These are phyloP conservation scores for Geosmithia morbida DNA, from an alignment of 2,329 filamentous ascomycete genomes.

Conservation along the genomic window DNA sequence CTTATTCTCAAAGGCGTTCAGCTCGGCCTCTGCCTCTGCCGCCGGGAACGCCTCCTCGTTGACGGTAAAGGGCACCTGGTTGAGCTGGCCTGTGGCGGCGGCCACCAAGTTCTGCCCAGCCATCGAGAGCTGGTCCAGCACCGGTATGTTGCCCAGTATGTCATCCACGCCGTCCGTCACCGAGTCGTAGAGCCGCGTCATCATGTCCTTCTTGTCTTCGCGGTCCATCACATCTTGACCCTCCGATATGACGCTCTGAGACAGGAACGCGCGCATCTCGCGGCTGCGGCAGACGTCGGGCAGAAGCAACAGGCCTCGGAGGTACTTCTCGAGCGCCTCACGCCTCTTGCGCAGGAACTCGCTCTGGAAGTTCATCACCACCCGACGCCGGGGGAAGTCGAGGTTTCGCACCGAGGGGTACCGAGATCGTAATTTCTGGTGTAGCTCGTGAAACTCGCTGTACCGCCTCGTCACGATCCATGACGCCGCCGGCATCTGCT, in stretches of 20 bases:
- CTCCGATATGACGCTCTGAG: slow-evolving; percentile 64
- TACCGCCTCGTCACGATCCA: slow-evolving; percentile 91
- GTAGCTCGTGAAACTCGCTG: slow-evolving; percentile 91
- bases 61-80: slow-evolving; percentile 33
- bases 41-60: slow-evolving; percentile 22
- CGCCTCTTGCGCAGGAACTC: slow-evolving; percentile 89
- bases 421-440: slow-evolving; percentile 71
- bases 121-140: slow-evolving; percentile 83
- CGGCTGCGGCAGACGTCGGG: slow-evolving; percentile 91
- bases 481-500: slow-evolving; percentile 91
- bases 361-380: slow-evolving; percentile 92
- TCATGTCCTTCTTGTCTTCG: slow-evolving; percentile 70
- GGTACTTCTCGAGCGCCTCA: slow-evolving; percentile 69
- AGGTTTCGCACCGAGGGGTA: slow-evolving; percentile 81
- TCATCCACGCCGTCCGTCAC: slow-evolving; percentile 98
- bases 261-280: slow-evolving; percentile 84
- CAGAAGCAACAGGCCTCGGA: slow-evolving; percentile 66
- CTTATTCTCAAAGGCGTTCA: slow-evolving; percentile 82
- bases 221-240: slow-evolving; percentile 40
- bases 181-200: slow-evolving; percentile 88
- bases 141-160: slow-evolving; percentile 88
- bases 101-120: slow-evolving; percentile 85
- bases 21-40: slow-evolving; percentile 80
- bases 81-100: slow-evolving; percentile 53
- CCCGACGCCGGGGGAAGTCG: slow-evolving; percentile 80